Evolutionary conservation across 2,329 filamentous ascomycete species (phyloP), one percentile per base, ranked within the genome.

Genomic region (Podosphaera fusca): DNA sequence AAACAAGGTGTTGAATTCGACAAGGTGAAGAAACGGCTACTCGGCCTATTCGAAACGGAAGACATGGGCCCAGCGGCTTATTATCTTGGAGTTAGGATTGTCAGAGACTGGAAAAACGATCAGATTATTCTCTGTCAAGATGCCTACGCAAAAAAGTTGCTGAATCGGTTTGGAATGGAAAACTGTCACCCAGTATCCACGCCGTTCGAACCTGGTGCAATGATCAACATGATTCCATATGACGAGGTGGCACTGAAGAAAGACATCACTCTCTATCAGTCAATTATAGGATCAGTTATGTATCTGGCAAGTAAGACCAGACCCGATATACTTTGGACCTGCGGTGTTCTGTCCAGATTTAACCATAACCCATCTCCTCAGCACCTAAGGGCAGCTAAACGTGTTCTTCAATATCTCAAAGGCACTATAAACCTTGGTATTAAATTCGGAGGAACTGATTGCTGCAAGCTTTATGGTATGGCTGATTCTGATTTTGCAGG

Each of bases 261-360:
- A 49, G 45, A 49, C 45, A 49, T 49, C 45, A 49, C 45, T 49
- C 50, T 53, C 50, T 53, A 33, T 4, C 50, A 53, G 50, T 53
- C 50, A 31, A 53, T 53, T 53, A 9, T 53, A 53, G 50, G 50
- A 33, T 53, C 50, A 33, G 50, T 34, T 33, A 53, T 53, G 50
- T 53, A 49, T 49, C 45, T 49, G 45, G 45, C 45, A 49, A 49
- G 45, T 10, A 49, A 49, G 45, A 38, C 45, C 7, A 49, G 45
- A 30, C 3, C 45, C 45, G 7, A 49, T 49, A 49, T 49, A 49
- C 45, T 49, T 4, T 49, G 45, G 45, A 49, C 45, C 3, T 49
- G 45, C 21, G 45, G 7, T 10, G 45, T 49, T 10, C 45, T 49
- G 3, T 49, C 45, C 45, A 49, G 45, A 49, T 49, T 49, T 49